A percentile compares a stretch with the other conserved stretches of the same genome.
Evolutionary conservation across 306 rosid genomes (phyloP).

Genomic region (Lathyrus oleraceus): DNA sequence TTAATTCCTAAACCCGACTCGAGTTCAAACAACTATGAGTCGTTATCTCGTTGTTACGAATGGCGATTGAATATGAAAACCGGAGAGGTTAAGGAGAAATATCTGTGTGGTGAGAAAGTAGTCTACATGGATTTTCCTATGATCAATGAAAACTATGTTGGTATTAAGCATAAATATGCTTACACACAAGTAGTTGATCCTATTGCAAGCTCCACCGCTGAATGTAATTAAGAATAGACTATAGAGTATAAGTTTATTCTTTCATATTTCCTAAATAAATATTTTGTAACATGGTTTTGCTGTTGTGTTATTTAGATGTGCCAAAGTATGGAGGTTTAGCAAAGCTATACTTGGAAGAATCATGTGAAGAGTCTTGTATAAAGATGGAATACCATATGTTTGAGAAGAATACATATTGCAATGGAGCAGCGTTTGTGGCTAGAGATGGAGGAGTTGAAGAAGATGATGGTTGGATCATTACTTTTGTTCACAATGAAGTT

Average conservation of each 20-base stretch:
- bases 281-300: background rate
- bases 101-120: constrained; percentile 31
- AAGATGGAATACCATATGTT: constrained; percentile 63
- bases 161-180: constrained; percentile 55
- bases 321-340: constrained; percentile 61
- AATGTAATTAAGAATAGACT: constrained; percentile 45
- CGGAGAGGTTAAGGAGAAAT: constrained; percentile 55
- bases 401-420: constrained; percentile 60
- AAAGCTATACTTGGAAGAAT: constrained; percentile 58
- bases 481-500: constrained; percentile 77
- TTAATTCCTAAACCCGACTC: constrained; percentile 53
- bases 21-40: constrained; percentile 39
- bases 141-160: constrained; percentile 52
- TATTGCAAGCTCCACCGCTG: constrained; percentile 39
- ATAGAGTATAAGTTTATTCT: background rate
- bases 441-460: constrained; percentile 50
- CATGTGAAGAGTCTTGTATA: constrained; percentile 29
- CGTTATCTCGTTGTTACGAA: constrained; percentile 49
- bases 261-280: constrained; percentile 4
- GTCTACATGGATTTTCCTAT: constrained; percentile 67
- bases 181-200: constrained; percentile 60
- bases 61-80: constrained; percentile 69
- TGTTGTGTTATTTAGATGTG: constrained; percentile 32
- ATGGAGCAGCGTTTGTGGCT: constrained; percentile 64
- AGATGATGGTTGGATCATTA: constrained; percentile 81